Evolutionary conservation across 192 early-diverging fungal species (phyloP).

Genomic region (Gryganskiella cystojenkinii): DNA sequence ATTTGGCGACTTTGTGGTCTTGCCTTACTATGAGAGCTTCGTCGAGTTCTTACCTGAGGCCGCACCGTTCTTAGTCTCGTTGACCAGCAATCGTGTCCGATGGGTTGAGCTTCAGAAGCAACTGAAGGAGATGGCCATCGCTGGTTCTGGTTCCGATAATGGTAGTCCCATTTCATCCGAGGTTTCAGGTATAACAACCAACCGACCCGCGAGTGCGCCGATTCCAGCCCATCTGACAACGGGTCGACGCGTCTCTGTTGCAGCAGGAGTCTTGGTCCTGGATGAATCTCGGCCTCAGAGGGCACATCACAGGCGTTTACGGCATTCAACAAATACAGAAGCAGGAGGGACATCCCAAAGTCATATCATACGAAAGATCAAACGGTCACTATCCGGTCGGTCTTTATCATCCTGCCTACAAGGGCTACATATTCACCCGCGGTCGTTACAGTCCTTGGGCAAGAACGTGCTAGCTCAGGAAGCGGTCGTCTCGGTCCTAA

Average conservation of each 20-base stretch:
- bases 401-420: constrained; percentile 24
- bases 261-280: constrained; percentile 37
- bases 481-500: constrained; percentile 57
- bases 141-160: not conserved
- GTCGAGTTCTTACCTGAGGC: constrained; percentile 81
- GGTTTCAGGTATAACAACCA: not conserved
- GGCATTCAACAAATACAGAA: constrained; percentile 29
- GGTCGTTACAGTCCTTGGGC: not conserved
- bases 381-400: constrained; percentile 25
- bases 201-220: constrained; percentile 5
- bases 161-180: no score
- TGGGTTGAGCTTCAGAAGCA: constrained; percentile 62
- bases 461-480: constrained; percentile 28
- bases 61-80: constrained; percentile 63
- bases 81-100: constrained; percentile 64
- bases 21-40: constrained; percentile 87
- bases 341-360: constrained; percentile 4
- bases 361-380: constrained; percentile 26
- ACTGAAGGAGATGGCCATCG: constrained; percentile 4
- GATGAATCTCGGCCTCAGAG: constrained; percentile 36
- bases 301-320: constrained; percentile 12
- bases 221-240: constrained; percentile 16
- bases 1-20: constrained; percentile 88
- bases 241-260: constrained; percentile 45
- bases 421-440: constrained; percentile 26